Evolutionary conservation across 164 flowering plant species (phyloP), one percentile per base, ranked within the genome.

Genomic region (Piper betle): DNA sequence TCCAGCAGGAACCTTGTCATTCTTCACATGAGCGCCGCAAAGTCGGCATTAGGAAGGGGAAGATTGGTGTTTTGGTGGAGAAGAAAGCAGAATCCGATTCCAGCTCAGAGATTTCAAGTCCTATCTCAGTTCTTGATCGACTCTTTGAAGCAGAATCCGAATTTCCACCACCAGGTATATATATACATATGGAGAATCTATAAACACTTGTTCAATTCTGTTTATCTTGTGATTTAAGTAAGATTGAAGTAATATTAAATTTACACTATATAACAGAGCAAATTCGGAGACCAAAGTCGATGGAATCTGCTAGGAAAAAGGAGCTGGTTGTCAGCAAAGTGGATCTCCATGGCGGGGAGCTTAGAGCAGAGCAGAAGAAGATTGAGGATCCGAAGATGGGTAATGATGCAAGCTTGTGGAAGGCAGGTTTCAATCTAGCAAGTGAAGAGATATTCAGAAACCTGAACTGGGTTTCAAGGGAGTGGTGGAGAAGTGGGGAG

Each of bases 101-200:
- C 62, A 72, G 72, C 57, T 82, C 85, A 0, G 82, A 88, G 53
- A 84, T 85, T 65, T 80, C 79, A 0, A 90, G 95, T 73, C 97
- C 97, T 0, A 84, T 84, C 60, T 90, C 97, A 25, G 84, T 87
- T 76, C 82, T 90, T 62, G 85, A 87, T 69, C 71, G 65, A 33
- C 46, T 50, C 55, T 64, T 64, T 41, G 56, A 57, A 39, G 25
- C 33, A 9, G 61, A 57, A 42, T 60, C 65, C 48, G 74, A 79
- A 53, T 80, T 72, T 64, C 53, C 71, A 6, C 39, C 55, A 43
- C 69, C 86, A 75, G 84, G 87, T 81, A 60, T 64, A 13, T 10
- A 12, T 46, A 10, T 42, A 2, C 12, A 2, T 46, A 46, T 15
- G 15, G 10, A 5, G 10, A 46, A 15, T 46, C 10, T 15, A 5